Conservation (phyloP, 164 flowering plant genomes). For the Magnolia kwangsiensis region DNA sequence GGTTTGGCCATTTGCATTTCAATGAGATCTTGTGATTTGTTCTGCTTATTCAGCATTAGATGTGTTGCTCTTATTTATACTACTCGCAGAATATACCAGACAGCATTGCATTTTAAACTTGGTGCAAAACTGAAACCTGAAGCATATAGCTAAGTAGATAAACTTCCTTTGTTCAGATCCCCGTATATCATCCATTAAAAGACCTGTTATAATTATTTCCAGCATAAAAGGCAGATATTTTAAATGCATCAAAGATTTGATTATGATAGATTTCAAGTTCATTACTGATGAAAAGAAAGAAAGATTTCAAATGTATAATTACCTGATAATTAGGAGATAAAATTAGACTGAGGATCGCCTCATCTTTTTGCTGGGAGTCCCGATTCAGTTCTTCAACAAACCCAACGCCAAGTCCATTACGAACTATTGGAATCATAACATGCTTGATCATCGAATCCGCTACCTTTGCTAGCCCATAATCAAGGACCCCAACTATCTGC, state of each 20-base stretch:
- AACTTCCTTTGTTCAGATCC: too few species aligned
- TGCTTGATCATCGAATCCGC: conserved; percentile 72
- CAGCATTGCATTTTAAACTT: too few species aligned
- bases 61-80: too few species aligned
- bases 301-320: neutral
- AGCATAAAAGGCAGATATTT: neutral
- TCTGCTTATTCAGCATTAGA: too few species aligned
- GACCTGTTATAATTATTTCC: neutral
- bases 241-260: neutral
- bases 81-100: too few species aligned
- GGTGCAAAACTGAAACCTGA: too few species aligned
- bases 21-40: too few species aligned
- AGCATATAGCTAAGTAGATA: too few species aligned
- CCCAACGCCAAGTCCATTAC: conserved; percentile 29
- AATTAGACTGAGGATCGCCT: conserved; percentile 39
- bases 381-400: conserved; percentile 43
- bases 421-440: conserved; percentile 55
- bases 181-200: neutral
- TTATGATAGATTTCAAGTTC: neutral
- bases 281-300: too few species aligned
- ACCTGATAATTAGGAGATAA: conserved; percentile 51
- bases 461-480: conserved; percentile 81
- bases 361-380: conserved; percentile 26
- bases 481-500: conserved; percentile 70
- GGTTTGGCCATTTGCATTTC: too few species aligned